Evolutionary conservation across 495 filamentous ascomycete species (phyloP), one percentile per base, ranked within the genome.

Genomic region (Acidomyces sp.): DNA sequence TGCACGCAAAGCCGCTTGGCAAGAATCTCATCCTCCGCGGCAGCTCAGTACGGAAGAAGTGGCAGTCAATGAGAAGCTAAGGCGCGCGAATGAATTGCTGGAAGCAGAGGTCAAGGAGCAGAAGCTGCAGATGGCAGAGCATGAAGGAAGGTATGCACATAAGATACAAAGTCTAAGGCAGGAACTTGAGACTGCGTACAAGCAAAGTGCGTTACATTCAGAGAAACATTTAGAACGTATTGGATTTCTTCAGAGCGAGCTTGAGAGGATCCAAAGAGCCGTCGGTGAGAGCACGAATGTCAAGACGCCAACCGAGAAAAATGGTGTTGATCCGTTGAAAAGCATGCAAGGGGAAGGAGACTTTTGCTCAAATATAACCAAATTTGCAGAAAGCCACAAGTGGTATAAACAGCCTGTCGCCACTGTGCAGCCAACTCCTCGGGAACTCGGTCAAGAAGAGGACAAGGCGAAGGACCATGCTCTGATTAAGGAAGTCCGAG

Each of bases 251-350:
- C 26, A 45, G 30, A 24, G n/a, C 12, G 47, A 45, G 30, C 17
- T 50, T 3, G 31, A 5, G 82, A 92, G 62, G 90, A 85, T 58
- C 78, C 77, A 21, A 4, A 43, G 40, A 31, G 39, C 31, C 5
- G 24, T 9, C 16, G 25, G 39, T 1, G 39, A 34, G 1, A 43
- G 17, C 20, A 29, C 6, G 23, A 17, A 25, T 22, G 34, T 25
- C n/a, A 5, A 5, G 24, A 17, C 26, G 17, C 18, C 26, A 20
- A 15, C 10, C 12, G 19, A 64, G 15, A 66, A 80, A 23, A 20
- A 26, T 3, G n/a, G n/a, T n/a, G n/a, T n/a, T n/a, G n/a, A n/a
- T n/a, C 30, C 26, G 12, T 58, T 87, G n/a, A 71, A 70, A 34
- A 75, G 80, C 41, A 62, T 60, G 33, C 86, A 93, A 46, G 53